These are phyloP conservation scores for Daphne laureola DNA, from an alignment of 441 rosid genomes.

Conservation along the genomic window DNA sequence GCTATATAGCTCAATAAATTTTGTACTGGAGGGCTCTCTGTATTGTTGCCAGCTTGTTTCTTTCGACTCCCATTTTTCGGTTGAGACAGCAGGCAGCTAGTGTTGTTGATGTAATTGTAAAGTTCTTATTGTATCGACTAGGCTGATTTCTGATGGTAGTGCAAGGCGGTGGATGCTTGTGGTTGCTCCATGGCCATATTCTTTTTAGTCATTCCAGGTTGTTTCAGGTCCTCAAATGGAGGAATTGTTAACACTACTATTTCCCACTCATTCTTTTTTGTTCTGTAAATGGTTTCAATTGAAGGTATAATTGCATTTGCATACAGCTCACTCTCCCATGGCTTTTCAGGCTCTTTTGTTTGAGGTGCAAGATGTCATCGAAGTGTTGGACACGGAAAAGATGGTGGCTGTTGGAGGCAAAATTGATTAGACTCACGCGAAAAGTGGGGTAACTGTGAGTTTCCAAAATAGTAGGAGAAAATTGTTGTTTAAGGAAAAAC, in stretches of 20 bases:
- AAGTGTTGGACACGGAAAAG: neutral
- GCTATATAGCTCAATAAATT: constrained; percentile 23
- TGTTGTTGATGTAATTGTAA: constrained; percentile 53
- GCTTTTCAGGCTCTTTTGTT: neutral
- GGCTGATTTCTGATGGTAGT: constrained; percentile 27
- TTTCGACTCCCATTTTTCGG: constrained; percentile 33
- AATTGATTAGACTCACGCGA: too few species aligned
- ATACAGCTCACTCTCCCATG: too few species aligned
- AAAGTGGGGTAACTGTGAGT: too few species aligned
- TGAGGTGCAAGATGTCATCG: neutral
- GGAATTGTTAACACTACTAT: neutral
- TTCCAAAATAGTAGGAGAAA: too few species aligned
- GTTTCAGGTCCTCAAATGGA: neutral
- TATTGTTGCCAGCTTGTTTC: constrained; percentile 28
- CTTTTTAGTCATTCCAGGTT: constrained; percentile 24
- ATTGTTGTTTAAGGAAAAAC: too few species aligned
- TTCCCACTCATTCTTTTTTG: neutral
- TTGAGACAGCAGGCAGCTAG: constrained; percentile 26
- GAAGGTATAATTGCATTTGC: too few species aligned
- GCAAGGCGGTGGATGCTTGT: constrained; percentile 31
- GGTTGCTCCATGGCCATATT: constrained; percentile 34
- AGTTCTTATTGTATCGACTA: constrained; percentile 23
- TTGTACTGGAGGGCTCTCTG: constrained; percentile 34
- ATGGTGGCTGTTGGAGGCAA: too few species aligned
- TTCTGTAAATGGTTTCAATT: neutral